Base-by-base conservation (phyloP, 345 rosid species). In the Salix purpurea region DNA sequence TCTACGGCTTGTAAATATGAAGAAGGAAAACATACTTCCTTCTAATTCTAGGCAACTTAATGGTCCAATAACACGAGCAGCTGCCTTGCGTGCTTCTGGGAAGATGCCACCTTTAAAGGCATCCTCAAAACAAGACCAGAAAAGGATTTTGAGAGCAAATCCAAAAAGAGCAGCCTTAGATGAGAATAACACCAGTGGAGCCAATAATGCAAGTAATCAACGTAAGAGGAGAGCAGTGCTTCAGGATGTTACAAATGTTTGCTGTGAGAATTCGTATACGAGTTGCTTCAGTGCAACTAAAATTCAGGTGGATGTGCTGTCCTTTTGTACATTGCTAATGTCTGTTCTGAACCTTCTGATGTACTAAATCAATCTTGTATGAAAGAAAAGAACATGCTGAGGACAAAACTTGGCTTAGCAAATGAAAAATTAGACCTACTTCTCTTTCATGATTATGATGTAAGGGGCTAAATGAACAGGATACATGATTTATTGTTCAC, bases 181-280 rank as follows among this genome's bases (percentile, higher is more conserved):
- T 69, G 90, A 85, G 76, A 88, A 77, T 81, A 87, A 69, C 71
- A 26, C 74, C 65, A 81, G 67, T 75, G 82, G 76, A 66, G 67
- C 80, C 75, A 78, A 72, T 34, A 71, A 81, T 75, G 75, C 66
- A 61, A 54, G 76, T 40, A 77, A 28, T 72, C 86, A 64, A 73
- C 73, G 72, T 76, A 91, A 90, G 88, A 90, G 85, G 84, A 86
- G 91, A 83, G 90, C 93, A 32, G 85, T 85, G 76, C 92, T 94
- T 74, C 85, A 84, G 76, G 96, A 94, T 83, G 86, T 92, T 74
- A 87, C 97, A 16, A 92, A 92, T 81, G 85, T 90, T 80, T 79
- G 80, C 65, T 87, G 89, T 74, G 75, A 78, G 37, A 77, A 50
- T 77, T 78, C 89, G 28, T 82, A 84, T 65, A 75, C 24, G 48